These are phyloP conservation scores for Candida sp. DNA, from an alignment of 1,139 yeast species.

Conservation along the genomic window DNA sequence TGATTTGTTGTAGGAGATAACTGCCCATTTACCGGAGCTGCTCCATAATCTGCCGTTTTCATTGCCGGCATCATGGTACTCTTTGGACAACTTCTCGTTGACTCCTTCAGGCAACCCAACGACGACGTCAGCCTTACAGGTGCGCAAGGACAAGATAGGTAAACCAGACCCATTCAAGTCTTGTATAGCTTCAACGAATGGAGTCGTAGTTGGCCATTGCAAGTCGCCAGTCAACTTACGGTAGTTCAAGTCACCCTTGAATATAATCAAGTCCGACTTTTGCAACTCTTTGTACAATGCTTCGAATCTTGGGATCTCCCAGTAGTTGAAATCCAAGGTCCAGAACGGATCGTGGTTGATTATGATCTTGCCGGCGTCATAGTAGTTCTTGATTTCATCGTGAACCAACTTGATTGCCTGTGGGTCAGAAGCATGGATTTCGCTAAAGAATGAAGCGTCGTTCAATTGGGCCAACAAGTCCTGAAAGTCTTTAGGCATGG, in stretches of 20 bases:
- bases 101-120: constrained; percentile 80
- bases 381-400: constrained; percentile 51
- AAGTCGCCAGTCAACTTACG: constrained; percentile 93
- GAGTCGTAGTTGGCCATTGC: constrained; percentile 83
- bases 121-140: constrained; percentile 97
- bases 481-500: constrained; percentile 80
- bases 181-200: constrained; percentile 73
- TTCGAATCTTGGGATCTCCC: constrained; percentile 57
- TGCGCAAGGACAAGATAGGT: constrained; percentile 76
- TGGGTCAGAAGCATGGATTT: constrained; percentile 32
- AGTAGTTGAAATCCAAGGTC: constrained; percentile 79
- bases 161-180: constrained; percentile 65
- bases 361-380: constrained; percentile 52
- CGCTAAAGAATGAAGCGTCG: constrained; percentile 55
- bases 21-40: constrained; percentile 93
- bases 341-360: constrained; percentile 78
- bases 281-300: constrained; percentile 53
- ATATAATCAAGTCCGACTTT: constrained; percentile 71
- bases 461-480: constrained; percentile 61
- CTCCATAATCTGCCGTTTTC: constrained; percentile 81
- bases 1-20: constrained; percentile 43
- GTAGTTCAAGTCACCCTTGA: constrained; percentile 96
- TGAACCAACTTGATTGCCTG: constrained; percentile 45
- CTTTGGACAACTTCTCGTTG: constrained; percentile 65
- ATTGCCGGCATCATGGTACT: constrained; percentile 62